Conservation (phyloP, 768 basidiomycete genomes). For the Termitomyces titanicus region DNA sequence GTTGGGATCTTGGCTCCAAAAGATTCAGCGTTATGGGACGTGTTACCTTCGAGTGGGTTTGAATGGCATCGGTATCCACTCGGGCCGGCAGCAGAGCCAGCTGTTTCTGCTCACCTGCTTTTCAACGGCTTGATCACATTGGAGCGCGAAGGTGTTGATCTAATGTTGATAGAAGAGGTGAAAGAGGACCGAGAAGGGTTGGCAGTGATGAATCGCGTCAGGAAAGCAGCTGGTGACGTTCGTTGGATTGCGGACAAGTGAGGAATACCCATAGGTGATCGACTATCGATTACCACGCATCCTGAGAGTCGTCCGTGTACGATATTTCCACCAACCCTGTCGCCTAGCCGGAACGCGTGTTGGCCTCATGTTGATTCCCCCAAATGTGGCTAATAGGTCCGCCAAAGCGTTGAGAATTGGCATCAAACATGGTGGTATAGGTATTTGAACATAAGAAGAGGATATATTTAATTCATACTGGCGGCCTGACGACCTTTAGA, state of each 20-base stretch:
- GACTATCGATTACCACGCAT: background rate
- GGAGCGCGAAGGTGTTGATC: conserved; percentile 70
- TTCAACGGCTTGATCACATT: conserved; percentile 86
- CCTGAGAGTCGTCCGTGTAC: background rate
- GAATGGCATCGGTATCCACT: conserved; percentile 57
- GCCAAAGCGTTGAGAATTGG: too few relatives aligned
- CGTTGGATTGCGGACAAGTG: conserved; percentile 26
- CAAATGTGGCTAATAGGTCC: background rate
- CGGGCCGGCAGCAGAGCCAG: conserved; percentile 51
- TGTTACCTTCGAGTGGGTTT: conserved; percentile 31
- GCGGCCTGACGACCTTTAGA: background rate
- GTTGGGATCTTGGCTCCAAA: conserved; percentile 69
- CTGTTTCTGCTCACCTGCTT: conserved; percentile 71
- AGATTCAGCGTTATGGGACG: conserved; percentile 45
- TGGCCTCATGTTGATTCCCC: conserved; percentile 1
- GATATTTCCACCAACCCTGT: background rate
- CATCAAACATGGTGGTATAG: too few relatives aligned
- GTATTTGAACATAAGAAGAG: too few relatives aligned
- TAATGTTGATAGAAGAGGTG: conserved; percentile 85
- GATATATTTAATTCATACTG: too few relatives aligned
- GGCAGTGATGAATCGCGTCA: conserved; percentile 92
- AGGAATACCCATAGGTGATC: background rate
- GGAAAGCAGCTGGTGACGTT: conserved; percentile 78
- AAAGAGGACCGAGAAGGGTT: conserved; percentile 79
- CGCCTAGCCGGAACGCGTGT: background rate